These are phyloP conservation scores for Dichotomocladium elegans DNA, from an alignment of 371 early-diverging fungal genomes.

Conservation along the genomic window DNA sequence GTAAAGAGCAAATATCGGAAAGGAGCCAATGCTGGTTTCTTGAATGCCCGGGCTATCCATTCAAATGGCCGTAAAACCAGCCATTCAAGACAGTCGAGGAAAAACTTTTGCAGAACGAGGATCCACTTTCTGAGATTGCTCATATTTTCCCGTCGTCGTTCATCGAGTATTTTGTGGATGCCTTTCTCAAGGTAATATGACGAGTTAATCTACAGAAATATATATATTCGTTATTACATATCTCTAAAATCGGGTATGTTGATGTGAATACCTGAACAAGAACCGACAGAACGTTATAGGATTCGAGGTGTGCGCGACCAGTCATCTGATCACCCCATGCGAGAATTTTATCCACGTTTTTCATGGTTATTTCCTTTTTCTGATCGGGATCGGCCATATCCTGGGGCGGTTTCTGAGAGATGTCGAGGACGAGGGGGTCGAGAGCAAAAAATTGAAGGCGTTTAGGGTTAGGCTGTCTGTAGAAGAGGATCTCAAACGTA, in stretches of 20 bases:
- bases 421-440: conserved; percentile 68
- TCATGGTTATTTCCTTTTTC: not conserved
- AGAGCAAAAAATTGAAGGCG: conserved; percentile 69
- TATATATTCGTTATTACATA: not conserved
- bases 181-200: conserved; percentile 47
- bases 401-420: conserved; percentile 36
- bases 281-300: conserved; percentile 20
- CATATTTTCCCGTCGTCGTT: not conserved
- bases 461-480: conserved; percentile 60
- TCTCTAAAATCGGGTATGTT: too few species aligned
- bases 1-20: conserved; percentile 40
- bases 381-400: not conserved
- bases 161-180: conserved; percentile 8
- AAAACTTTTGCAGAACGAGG: not conserved
- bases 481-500: conserved; percentile 51
- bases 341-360: conserved; percentile 19
- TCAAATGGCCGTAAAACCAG: not conserved
- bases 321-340: conserved; percentile 2
- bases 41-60: conserved; percentile 13
- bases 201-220: conserved; percentile 38
- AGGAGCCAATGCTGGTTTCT: conserved; percentile 23
- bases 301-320: not conserved
- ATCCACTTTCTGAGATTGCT: not conserved
- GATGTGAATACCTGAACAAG: conserved; percentile 33
- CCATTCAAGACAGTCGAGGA: not conserved